These are phyloP conservation scores for Chlorophyllum brunneum DNA, from an alignment of 768 basidiomycete species.

Conservation along the genomic window DNA sequence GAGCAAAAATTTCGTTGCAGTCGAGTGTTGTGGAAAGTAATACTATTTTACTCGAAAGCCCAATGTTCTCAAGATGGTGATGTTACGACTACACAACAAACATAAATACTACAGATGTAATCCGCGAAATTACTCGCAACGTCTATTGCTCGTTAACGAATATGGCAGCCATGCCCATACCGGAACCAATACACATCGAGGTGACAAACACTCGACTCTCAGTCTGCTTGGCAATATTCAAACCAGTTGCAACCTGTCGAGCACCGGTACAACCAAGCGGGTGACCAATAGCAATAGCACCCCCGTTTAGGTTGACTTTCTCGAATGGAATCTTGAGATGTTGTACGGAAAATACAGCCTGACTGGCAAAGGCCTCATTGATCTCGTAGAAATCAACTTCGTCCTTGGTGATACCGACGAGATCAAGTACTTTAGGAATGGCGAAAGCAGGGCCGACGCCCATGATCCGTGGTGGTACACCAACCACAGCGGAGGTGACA, in stretches of 20 bases:
- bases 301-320: constrained; percentile 86
- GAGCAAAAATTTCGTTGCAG: too few species aligned
- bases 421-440: constrained; percentile 70
- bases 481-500: constrained; percentile 62
- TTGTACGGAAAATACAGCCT: constrained; percentile 72
- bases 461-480: constrained; percentile 87
- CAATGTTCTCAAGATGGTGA: too few species aligned
- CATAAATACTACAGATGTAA: background rate
- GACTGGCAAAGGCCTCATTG: constrained; percentile 87
- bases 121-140: background rate
- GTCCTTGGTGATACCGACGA: constrained; percentile 55
- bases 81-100: background rate
- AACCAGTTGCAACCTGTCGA: constrained; percentile 82
- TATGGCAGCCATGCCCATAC: constrained; percentile 89
- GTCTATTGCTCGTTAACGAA: constrained; percentile 83
- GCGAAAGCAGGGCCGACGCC: constrained; percentile 90
- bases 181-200: constrained; percentile 87
- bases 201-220: constrained; percentile 78
- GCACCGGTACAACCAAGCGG: constrained; percentile 87
- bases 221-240: constrained; percentile 77
- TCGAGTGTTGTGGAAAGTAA: too few species aligned
- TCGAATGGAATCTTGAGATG: constrained; percentile 65
- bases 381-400: constrained; percentile 92
- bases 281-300: constrained; percentile 88
- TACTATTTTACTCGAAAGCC: too few species aligned